Evolutionary conservation across 768 basidiomycete genomes (phyloP), one percentile per base, ranked within the genome.

Genomic region (Naganishia friedmannii): DNA sequence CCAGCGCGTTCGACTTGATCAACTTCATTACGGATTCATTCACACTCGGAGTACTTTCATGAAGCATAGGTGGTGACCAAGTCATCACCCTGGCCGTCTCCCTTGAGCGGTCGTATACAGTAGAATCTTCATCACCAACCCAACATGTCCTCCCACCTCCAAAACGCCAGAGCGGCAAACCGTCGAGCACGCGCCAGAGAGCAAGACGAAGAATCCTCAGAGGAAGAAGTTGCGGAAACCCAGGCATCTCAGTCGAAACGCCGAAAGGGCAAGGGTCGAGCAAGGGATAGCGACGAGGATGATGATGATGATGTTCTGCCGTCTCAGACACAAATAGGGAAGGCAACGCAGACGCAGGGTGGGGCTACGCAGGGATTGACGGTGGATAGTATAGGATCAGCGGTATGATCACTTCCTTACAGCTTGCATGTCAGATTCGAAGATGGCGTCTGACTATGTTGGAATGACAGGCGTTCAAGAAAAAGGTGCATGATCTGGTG

Each of bases 401-500:
- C 60, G 26, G 60, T 63, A 29, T 10, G 60, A 46, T 21, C 39
- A 26, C 39, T 42, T 46, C 42, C 15, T 28, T 29, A 29, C 7
- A 45, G 15, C 32, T 9, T 23, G 34, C 31, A 17, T 39, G 34
- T 32, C 5, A 51, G 23, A n/a, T 13, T 7, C 3, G 12, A 51
- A 6, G 48, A 51, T n/a, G 19, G 23, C 23, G 19, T 21, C 48
- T 51, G 2, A 45, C 60, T 42, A 17, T 21, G 31, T 28, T 15
- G 42, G 17, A 1, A 8, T 39, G n/a, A n/a, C 51, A 93, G 91
- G 87, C 88, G 23, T 75, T 88, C 28, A 82, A 84, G n/a, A 84
- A 86, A 63, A 88, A 86, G 78, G 89, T 89, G 0, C 84, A 85
- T 58, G 87, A 88, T 63, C 85, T 95, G 37, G 90, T 90, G 12